A percentile compares a stretch with the other conserved stretches of the same genome.
Evolutionary conservation across 257 asterid species (phyloP).

Genomic region (Oldenlandia corymbosa): DNA sequence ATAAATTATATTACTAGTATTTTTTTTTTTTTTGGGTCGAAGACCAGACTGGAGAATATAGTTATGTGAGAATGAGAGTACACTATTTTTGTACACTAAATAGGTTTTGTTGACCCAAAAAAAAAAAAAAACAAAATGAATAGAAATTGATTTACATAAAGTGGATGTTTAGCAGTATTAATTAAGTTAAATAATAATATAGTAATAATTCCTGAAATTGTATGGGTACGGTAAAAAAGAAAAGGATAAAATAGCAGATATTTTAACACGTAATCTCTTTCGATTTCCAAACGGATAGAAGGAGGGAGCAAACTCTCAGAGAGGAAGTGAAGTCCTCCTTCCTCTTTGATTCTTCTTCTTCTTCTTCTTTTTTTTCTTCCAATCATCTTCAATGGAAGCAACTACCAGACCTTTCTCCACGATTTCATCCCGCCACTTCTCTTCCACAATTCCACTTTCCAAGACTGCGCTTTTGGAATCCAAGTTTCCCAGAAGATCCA

Average conservation of each 20-base stretch:
- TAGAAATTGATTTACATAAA: too few species aligned
- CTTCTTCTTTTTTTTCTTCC: background rate
- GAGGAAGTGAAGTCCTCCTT: background rate
- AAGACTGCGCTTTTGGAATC: conserved; percentile 19
- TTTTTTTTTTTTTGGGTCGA: too few species aligned
- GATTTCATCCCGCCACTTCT: conserved; percentile 58
- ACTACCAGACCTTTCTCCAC: conserved; percentile 43
- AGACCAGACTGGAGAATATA: too few species aligned
- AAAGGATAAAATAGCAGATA: conserved; percentile 11
- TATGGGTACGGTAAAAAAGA: too few species aligned
- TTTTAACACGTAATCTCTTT: background rate
- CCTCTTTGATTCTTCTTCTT: background rate
- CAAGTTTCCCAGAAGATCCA: conserved; percentile 27
- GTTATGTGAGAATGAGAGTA: too few species aligned
- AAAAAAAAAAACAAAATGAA: too few species aligned
- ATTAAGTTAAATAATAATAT: too few species aligned
- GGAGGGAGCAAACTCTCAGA: background rate
- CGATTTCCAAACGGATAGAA: conserved; percentile 11
- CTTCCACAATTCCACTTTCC: conserved; percentile 30
- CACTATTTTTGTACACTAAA: too few species aligned
- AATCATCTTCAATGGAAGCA: conserved; percentile 41
- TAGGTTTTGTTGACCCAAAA: too few species aligned
- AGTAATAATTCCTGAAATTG: too few species aligned
- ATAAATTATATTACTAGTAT: too few species aligned
- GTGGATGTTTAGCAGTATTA: too few species aligned